Evolutionary conservation across 2,329 filamentous ascomycete genomes (phyloP).

Genomic region (Cladophialophora bantiana): DNA sequence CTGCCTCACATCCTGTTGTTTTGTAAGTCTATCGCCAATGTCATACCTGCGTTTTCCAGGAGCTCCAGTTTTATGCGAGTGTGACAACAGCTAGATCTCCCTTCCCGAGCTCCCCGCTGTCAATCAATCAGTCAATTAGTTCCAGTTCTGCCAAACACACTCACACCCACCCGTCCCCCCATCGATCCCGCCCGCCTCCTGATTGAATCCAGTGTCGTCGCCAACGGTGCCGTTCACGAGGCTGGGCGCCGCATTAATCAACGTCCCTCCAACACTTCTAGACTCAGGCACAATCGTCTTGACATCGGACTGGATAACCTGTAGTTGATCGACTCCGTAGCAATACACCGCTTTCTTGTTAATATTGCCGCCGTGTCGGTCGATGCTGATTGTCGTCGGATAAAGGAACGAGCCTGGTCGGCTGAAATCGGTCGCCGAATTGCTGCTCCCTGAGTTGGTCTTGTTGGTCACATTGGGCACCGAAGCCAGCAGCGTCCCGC

Average conservation of each 20-base stretch:
- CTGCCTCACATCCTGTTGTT: too few relatives aligned
- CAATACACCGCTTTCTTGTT: constrained; percentile 66
- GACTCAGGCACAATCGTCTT: constrained; percentile 61
- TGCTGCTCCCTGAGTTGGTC: constrained; percentile 37
- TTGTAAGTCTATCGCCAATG: too few relatives aligned
- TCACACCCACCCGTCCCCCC: constrained; percentile 66
- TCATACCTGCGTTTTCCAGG: too few relatives aligned
- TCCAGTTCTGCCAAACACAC: constrained; percentile 66
- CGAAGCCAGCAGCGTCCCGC: constrained; percentile 41
- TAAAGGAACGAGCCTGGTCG: constrained; percentile 67
- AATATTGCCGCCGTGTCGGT: constrained; percentile 64
- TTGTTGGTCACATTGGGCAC: constrained; percentile 25
- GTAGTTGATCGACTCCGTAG: constrained; percentile 61
- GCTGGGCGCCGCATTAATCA: constrained; percentile 60
- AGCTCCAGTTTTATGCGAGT: too few relatives aligned
- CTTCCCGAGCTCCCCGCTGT: background rate
- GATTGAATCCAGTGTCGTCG: constrained; percentile 33
- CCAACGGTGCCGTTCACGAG: constrained; percentile 47
- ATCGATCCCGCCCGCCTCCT: constrained; percentile 59
- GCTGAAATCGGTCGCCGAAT: constrained; percentile 54
- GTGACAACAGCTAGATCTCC: too few relatives aligned
- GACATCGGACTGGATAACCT: constrained; percentile 53
- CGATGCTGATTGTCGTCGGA: constrained; percentile 65
- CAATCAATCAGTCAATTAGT: constrained; percentile 23
- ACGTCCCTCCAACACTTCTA: constrained; percentile 57